These are phyloP conservation scores for Shiraia sp. DNA, from an alignment of 2,329 filamentous ascomycete genomes.

Conservation along the genomic window DNA sequence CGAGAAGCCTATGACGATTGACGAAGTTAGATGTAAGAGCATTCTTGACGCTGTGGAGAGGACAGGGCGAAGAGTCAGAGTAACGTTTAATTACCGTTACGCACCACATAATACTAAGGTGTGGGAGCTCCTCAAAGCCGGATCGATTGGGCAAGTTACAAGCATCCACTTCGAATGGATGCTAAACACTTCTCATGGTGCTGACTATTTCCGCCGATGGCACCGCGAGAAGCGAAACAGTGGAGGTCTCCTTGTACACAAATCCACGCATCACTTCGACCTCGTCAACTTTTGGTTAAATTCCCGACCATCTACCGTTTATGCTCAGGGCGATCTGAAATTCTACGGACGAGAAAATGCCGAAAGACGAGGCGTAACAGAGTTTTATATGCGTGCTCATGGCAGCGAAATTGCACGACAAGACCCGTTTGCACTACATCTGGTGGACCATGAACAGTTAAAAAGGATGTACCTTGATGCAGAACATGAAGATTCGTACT, in stretches of 20 bases:
- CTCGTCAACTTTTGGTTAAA: slow-evolving; percentile 66
- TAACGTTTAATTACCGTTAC: slow-evolving; percentile 68
- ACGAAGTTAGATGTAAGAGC: slow-evolving; percentile 57
- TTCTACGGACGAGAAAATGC: slow-evolving; percentile 68
- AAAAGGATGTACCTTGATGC: slow-evolving; percentile 65
- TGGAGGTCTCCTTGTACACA: slow-evolving; percentile 64
- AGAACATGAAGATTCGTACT: slow-evolving; percentile 66
- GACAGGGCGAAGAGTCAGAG: slow-evolving; percentile 56
- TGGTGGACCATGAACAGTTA: slow-evolving; percentile 57
- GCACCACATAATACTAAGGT: slow-evolving; percentile 68
- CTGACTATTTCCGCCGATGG: slow-evolving; percentile 67
- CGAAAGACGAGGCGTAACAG: slow-evolving; percentile 56
- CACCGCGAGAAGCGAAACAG: slow-evolving; percentile 65
- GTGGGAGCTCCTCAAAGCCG: slow-evolving; percentile 57
- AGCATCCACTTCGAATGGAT: slow-evolving; percentile 67
- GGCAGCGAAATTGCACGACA: slow-evolving; percentile 56
- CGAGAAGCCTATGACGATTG: slow-evolving; percentile 69
- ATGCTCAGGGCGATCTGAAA: slow-evolving; percentile 61
- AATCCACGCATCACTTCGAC: slow-evolving; percentile 67
- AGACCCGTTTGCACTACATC: slow-evolving; percentile 63
- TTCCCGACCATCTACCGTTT: slow-evolving; percentile 59
- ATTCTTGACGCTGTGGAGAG: slow-evolving; percentile 60
- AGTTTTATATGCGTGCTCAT: slow-evolving; percentile 57
- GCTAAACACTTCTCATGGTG: slow-evolving; percentile 64
- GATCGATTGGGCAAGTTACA: slow-evolving; percentile 60